phyloP scores from a whole-genome alignment of 805 yeast species.

The Zygotorulaspora danielsina region DNA sequence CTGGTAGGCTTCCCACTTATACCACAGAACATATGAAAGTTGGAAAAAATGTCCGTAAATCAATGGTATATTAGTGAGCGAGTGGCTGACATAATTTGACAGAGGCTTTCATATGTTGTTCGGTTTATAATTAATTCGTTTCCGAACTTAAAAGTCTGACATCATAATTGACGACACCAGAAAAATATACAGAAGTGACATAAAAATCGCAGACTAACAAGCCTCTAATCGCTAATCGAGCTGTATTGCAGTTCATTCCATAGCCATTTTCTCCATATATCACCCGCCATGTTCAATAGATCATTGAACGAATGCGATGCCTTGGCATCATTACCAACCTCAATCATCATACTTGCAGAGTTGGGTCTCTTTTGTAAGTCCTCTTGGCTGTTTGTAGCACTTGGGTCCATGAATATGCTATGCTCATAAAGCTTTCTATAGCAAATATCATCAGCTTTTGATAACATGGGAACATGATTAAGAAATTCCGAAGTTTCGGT shows the following conservation, averaged over 20 bases:
- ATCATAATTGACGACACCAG: background rate
- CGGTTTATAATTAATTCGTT: too few species aligned
- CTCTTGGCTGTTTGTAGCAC: slow-evolving; percentile 11
- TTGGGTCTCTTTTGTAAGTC: slow-evolving; percentile 15
- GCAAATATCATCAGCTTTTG: slow-evolving; percentile 33
- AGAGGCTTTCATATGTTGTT: too few species aligned
- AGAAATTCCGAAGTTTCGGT: slow-evolving; percentile 80
- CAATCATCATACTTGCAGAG: slow-evolving; percentile 28
- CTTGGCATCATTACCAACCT: slow-evolving; percentile 40
- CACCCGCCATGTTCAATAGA: slow-evolving; percentile 74
- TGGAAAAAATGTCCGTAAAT: too few species aligned
- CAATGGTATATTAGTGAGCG: too few species aligned
- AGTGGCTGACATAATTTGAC: too few species aligned
- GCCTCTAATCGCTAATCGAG: slow-evolving; percentile 14
- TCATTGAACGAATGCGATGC: slow-evolving; percentile 63
- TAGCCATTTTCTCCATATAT: slow-evolving; percentile 80
- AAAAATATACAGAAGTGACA: too few species aligned
- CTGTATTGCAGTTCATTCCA: slow-evolving; percentile 54
- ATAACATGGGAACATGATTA: slow-evolving; percentile 42
- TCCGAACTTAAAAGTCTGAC: background rate
- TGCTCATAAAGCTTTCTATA: slow-evolving; percentile 26
- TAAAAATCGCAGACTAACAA: too few species aligned
- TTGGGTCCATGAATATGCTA: slow-evolving; percentile 7
- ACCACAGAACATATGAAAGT: slow-evolving; percentile 32
- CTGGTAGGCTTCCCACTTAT: slow-evolving; percentile 67